These are phyloP conservation scores for Phallus indusiatus DNA, from an alignment of 768 basidiomycete species.

Conservation along the genomic window DNA sequence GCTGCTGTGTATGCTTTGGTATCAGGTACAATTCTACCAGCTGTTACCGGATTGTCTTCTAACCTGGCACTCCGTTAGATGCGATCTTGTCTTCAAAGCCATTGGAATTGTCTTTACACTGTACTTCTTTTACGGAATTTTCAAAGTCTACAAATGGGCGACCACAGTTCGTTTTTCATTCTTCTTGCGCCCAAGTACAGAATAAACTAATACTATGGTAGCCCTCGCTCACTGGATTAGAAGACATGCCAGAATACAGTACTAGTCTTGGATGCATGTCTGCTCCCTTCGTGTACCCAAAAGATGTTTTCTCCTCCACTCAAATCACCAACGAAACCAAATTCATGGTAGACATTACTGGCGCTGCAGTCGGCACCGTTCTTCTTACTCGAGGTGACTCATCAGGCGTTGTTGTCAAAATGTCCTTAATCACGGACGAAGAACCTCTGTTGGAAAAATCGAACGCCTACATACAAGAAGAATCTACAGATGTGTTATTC, in stretches of 20 bases:
- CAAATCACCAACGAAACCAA: slow-evolving; percentile 26
- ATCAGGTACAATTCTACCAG: slow-evolving; percentile 27
- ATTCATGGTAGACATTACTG: slow-evolving; percentile 39
- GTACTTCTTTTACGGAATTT: slow-evolving; percentile 31
- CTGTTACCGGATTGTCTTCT: background rate
- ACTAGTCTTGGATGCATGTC: slow-evolving; percentile 40
- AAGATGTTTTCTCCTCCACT: slow-evolving; percentile 26
- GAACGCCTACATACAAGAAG: slow-evolving; percentile 23
- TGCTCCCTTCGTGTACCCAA: slow-evolving; percentile 34
- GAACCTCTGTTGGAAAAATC: slow-evolving; percentile 31
- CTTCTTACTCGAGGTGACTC: slow-evolving; percentile 32
- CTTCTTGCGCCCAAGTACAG: background rate
- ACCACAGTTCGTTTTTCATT: slow-evolving; percentile 26
- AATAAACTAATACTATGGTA: slow-evolving; percentile 14
- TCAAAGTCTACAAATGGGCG: slow-evolving; percentile 39
- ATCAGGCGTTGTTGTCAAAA: slow-evolving; percentile 27
- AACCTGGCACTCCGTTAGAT: slow-evolving; percentile 24
- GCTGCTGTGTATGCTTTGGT: slow-evolving; percentile 45
- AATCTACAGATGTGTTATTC: slow-evolving; percentile 12
- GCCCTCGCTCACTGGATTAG: slow-evolving; percentile 42
- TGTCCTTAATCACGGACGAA: slow-evolving; percentile 37
- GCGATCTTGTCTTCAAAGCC: slow-evolving; percentile 45
- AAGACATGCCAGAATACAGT: slow-evolving; percentile 47
- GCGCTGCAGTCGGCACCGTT: slow-evolving; percentile 42
- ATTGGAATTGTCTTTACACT: slow-evolving; percentile 39